Evolutionary conservation across 768 basidiomycete species (phyloP).

Genomic region (Roridomyces roridus): DNA sequence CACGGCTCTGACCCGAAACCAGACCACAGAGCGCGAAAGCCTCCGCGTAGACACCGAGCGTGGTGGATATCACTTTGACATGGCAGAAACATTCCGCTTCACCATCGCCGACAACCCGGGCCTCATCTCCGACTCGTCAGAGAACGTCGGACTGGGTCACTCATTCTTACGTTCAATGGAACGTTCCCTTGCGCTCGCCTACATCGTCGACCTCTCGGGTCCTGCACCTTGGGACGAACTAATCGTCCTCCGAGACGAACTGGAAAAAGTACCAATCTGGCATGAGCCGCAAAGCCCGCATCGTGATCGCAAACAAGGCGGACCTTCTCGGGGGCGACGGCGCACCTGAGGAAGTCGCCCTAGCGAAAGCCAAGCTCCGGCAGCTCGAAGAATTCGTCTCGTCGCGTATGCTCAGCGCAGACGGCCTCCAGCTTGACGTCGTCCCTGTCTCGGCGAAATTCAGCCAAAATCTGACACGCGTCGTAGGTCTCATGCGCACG

Average conservation of each 20-base stretch:
- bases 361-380: slow-evolving; percentile 62
- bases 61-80: slow-evolving; percentile 60
- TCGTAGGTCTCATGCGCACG: slow-evolving; percentile 69
- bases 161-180: slow-evolving; percentile 94
- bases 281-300: slow-evolving; percentile 74
- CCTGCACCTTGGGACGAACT: slow-evolving; percentile 83
- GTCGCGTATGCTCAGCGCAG: slow-evolving; percentile 44
- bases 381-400: slow-evolving; percentile 63
- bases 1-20: slow-evolving; percentile 56
- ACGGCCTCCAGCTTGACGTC: slow-evolving; percentile 59
- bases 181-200: slow-evolving; percentile 86
- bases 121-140: slow-evolving; percentile 81
- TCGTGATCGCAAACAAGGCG: slow-evolving; percentile 96
- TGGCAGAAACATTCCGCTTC: slow-evolving; percentile 83
- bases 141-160: slow-evolving; percentile 92
- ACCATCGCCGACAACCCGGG: slow-evolving; percentile 98
- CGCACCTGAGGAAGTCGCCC: slow-evolving; percentile 52
- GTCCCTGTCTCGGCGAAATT: slow-evolving; percentile 88
- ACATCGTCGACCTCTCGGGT: slow-evolving; percentile 88
- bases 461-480: slow-evolving; percentile 76
- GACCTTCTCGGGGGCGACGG: slow-evolving; percentile 73
- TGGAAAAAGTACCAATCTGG: slow-evolving; percentile 83
- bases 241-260: slow-evolving; percentile 72
- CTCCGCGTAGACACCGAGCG: slow-evolving; percentile 26
- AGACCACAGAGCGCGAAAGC: slow-evolving; percentile 29